phyloP scores from a whole-genome alignment of 495 filamentous ascomycete species.

The Penicillium roqueforti region DNA sequence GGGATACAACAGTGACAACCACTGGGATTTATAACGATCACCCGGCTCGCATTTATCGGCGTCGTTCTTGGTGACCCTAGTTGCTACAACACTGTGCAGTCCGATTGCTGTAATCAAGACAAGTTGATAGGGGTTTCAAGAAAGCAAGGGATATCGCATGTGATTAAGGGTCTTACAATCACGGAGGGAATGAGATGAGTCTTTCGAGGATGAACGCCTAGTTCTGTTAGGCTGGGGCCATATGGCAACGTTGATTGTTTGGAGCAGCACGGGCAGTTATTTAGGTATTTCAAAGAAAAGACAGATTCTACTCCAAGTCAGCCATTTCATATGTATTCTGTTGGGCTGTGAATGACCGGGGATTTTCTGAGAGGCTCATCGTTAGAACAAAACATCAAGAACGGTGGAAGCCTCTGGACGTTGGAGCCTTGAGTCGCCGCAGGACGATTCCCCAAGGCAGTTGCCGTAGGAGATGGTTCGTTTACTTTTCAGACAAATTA shows the following conservation, averaged over 20 bases:
- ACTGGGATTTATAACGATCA: constrained; percentile 46
- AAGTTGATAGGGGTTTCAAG: constrained; percentile 59
- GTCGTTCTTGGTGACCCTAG: constrained; percentile 72
- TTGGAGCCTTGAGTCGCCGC: not conserved
- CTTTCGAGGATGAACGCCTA: constrained; percentile 88
- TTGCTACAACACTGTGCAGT: constrained; percentile 85
- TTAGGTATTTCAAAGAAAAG: constrained; percentile 31
- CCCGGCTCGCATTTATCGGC: constrained; percentile 74
- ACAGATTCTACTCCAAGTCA: not conserved
- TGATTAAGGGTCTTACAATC: constrained; percentile 15
- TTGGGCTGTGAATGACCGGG: not conserved
- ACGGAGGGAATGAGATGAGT: constrained; percentile 56
- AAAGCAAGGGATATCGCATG: constrained; percentile 5
- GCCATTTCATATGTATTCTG: not conserved
- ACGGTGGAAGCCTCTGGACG: not conserved
- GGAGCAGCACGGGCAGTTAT: constrained; percentile 68
- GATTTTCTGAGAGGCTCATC: too few species aligned
- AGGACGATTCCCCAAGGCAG: not conserved
- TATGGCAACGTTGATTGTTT: constrained; percentile 82
- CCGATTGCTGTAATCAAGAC: constrained; percentile 93
- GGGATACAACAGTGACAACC: constrained; percentile 46
- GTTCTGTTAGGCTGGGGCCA: constrained; percentile 73
- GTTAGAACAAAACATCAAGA: too few species aligned
- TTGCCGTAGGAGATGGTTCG: too few species aligned
- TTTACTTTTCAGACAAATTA: too few species aligned